Conservation (phyloP, 345 rosid genomes). For the Geranium rotundifolium region DNA sequence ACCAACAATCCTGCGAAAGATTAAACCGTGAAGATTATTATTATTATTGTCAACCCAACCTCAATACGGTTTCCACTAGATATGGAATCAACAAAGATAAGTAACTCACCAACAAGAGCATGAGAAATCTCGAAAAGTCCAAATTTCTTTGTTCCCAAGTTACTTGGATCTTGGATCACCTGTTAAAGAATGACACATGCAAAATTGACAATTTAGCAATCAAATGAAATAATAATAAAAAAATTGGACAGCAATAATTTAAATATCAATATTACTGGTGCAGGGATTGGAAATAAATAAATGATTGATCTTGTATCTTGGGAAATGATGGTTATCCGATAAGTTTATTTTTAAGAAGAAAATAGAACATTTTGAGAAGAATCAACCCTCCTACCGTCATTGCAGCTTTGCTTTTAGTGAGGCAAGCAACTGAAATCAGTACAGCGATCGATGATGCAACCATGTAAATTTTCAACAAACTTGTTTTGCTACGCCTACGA, state of each 20-base stretch:
- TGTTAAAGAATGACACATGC: not conserved
- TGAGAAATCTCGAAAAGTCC: constrained; percentile 22
- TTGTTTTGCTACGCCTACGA: constrained; percentile 40
- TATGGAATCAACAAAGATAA: not conserved
- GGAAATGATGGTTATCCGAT: no score
- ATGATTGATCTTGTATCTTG: no score
- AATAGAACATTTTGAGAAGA: not conserved
- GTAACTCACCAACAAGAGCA: constrained; percentile 33
- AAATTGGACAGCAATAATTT: no score
- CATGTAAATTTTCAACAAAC: constrained; percentile 36
- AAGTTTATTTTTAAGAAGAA: no score
- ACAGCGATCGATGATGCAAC: constrained; percentile 25
- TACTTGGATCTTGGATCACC: constrained; percentile 20
- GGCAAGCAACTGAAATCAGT: constrained; percentile 25
- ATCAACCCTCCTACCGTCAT: constrained; percentile 26
- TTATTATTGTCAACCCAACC: not conserved
- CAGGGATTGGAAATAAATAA: no score
- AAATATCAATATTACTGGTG: no score
- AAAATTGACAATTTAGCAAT: not conserved
- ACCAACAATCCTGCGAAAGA: constrained; percentile 28
- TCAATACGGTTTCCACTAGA: not conserved
- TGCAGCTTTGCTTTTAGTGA: constrained; percentile 23
- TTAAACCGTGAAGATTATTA: not conserved
- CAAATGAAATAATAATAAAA: not conserved
- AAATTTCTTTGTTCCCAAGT: constrained; percentile 26